phyloP scores from a whole-genome alignment of 805 yeast species.

The Kodamaea neixiangensis region DNA sequence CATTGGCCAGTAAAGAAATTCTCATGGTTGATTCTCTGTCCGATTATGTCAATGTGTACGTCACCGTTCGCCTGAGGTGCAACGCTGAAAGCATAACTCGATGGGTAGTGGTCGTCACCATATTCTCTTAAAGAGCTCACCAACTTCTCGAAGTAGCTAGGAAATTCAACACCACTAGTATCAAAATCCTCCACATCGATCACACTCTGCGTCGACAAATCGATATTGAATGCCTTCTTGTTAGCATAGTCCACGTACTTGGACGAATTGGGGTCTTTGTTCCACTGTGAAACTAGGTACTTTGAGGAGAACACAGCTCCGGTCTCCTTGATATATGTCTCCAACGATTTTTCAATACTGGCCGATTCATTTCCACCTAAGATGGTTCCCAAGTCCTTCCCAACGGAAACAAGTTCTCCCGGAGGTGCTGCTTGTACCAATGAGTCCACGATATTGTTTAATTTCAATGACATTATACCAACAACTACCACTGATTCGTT shows the following conservation, averaged over 20 bases:
- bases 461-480: constrained; percentile 22
- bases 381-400: constrained; percentile 26
- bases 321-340: constrained; percentile 27
- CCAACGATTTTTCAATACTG: constrained; percentile 30
- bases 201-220: constrained; percentile 50
- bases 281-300: constrained; percentile 35
- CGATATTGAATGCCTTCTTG: constrained; percentile 56
- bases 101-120: constrained; percentile 67
- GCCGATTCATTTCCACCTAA: constrained; percentile 21
- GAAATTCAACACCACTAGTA: constrained; percentile 23
- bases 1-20: constrained; percentile 92
- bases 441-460: constrained; percentile 28
- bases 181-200: constrained; percentile 52
- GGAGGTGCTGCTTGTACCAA: constrained; percentile 41
- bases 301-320: constrained; percentile 32
- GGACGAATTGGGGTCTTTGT: constrained; percentile 34
- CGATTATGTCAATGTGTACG: constrained; percentile 60
- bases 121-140: constrained; percentile 47
- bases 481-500: not conserved
- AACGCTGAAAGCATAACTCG: constrained; percentile 46
- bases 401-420: constrained; percentile 36
- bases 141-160: constrained; percentile 30
- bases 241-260: constrained; percentile 55
- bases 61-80: constrained; percentile 33
- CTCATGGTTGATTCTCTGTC: constrained; percentile 67